Evolutionary conservation across 164 flowering plant species (phyloP), one percentile per base, ranked within the genome.

Genomic region (Buxus sempervirens): DNA sequence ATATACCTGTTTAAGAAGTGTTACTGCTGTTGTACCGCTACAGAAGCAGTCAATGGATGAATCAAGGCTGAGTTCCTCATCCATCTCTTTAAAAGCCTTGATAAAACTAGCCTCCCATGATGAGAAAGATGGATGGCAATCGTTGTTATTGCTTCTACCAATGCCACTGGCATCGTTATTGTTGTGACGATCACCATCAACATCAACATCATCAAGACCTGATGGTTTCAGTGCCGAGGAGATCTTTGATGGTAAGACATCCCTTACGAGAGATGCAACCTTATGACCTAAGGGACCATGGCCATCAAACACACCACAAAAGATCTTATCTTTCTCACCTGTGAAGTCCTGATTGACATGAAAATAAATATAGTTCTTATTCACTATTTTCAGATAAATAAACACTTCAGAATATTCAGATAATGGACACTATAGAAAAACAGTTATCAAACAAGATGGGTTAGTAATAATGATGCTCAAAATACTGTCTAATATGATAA

Each of bases 271-370:
- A 13, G 72, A 74, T n/a, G 96, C 82, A 60, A 94, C 90, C 68
- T 73, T 83, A 75, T 94, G 97, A 53, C 97, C 96, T 0, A 66
- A 68, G 9, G 91, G 93, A 59, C 98, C 97, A 70, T 94, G 97
- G 23, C 97, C 98, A 58, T 93, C 97, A 49, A 93, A 90, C 23
- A 94, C 91, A 13, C 85, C 90, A 54, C 94, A 87, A 53, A 93
- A 88, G 53, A 77, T n/a, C 62, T 45, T 63, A 38, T 77, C 88
- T 62, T 82, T 75, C 42, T 83, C 84, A 0, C 90, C 92, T 8
- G 63, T 54, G 41, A 89, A 93, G 70, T 84, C 84, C 98, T 93
- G 80, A 38, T 32, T 59, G 28, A 13, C 19, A 14, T 57, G 14
- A 54, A 26, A 24, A 21, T 53, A 38, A 58, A 25, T n/a, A 10